These are phyloP conservation scores for Colletotrichum sp. DNA, from an alignment of 2,329 filamentous ascomycete species.

Conservation along the genomic window DNA sequence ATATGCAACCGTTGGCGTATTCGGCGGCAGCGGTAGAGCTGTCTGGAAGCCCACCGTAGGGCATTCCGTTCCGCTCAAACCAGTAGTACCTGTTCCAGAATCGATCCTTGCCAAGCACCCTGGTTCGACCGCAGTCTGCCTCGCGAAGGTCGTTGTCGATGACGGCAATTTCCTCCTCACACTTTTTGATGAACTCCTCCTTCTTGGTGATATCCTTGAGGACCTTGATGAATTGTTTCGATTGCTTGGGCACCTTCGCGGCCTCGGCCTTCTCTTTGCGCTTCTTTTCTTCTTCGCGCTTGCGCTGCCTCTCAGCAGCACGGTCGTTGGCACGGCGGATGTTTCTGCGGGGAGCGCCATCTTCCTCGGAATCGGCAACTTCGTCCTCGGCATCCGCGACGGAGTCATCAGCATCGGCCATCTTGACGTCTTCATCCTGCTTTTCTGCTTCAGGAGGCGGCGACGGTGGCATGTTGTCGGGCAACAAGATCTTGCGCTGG, in stretches of 20 bases:
- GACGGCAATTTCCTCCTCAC: slow-evolving; percentile 83
- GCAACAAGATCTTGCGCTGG: slow-evolving; percentile 74
- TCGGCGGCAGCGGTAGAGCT: slow-evolving; percentile 87
- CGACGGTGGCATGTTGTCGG: slow-evolving; percentile 73
- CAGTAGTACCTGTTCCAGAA: slow-evolving; percentile 99
- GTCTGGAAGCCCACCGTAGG: slow-evolving; percentile 83
- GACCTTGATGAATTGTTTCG: slow-evolving; percentile 88
- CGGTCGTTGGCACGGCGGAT: slow-evolving; percentile 70
- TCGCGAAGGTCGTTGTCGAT: slow-evolving; percentile 93
- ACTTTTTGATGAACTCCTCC: slow-evolving; percentile 78
- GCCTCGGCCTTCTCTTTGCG: slow-evolving; percentile 61
- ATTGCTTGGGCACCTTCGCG: slow-evolving; percentile 75
- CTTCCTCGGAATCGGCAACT: slow-evolving; percentile 73
- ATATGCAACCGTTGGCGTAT: slow-evolving; percentile 94
- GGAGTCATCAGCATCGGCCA: slow-evolving; percentile 69
- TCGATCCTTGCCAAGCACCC: slow-evolving; percentile 88
- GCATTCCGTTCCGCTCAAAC: slow-evolving; percentile 99
- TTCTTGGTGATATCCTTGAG: slow-evolving; percentile 89
- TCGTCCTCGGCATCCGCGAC: slow-evolving; percentile 62
- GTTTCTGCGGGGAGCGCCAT: slow-evolving; percentile 56
- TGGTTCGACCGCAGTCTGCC: slow-evolving; percentile 89
- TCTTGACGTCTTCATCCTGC: slow-evolving; percentile 63
- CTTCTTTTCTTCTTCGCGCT: slow-evolving; percentile 76
- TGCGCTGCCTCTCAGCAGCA: slow-evolving; percentile 75
- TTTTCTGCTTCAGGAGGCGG: slow-evolving; percentile 57